Base-by-base conservation (phyloP, 106 monocot genomes). In the Allium sativum region DNA sequence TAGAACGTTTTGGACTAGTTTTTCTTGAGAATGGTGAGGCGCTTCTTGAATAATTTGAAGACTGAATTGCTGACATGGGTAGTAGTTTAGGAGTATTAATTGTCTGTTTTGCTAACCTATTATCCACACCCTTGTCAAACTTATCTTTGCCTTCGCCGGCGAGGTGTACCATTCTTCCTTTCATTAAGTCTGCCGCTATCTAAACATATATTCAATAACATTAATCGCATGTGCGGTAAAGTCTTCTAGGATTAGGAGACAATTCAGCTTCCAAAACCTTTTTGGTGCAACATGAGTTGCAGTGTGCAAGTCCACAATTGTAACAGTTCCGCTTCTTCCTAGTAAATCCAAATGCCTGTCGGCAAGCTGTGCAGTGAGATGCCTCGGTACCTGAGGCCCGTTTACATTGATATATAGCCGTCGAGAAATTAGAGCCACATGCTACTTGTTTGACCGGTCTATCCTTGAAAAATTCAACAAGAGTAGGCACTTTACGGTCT, bases 401-500 rank as follows among this genome's bases (percentile, higher is more conserved):
- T 61, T 95, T 95, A 62, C 86, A 89, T 60, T 76, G 81, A 48
- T 89, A 95, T 46, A 95, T 79, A 8, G 86, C 89, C 46, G 86
- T 81, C 2, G 83, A 81, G 72, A 95, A 95, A 61, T 84, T 86
- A 43, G 89, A 83, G 10, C 94, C 94, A 75, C 94, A 95, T 45
- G 89, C 58, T 61, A 95, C 81, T n/a, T 59, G 81, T 75, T 86
- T 89, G 19, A 95, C 81, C 51, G 78, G 62, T 70, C 94, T 73
- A 48, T 95, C 94, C 77, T 90, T 95, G 52, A 95, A 74, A 71
- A 86, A 74, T 67, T 95, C 94, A 63, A 95, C 84, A 76, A 95
- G 75, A 20, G 73, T 79, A 18, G 94, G 94, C 52, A 69, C 79
- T 53, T 87, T 95, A 41, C 90, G 82, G 64, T 95, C 94, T 73